Conservation (phyloP, 495 filamentous ascomycete species). For the Aspergillus avenaceus region DNA sequence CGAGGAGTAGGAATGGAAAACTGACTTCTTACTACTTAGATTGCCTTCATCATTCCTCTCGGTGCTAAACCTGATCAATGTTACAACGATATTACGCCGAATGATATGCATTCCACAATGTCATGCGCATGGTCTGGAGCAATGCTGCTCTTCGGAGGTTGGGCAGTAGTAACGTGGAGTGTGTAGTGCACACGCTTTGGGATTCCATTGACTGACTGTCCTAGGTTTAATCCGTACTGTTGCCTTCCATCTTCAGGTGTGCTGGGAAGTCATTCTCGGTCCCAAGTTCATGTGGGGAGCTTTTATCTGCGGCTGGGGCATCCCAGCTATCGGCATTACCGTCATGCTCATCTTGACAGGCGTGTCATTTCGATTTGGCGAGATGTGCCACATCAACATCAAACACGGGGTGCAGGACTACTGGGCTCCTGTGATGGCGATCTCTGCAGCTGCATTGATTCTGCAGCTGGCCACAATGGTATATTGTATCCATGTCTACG, state of each 20-base stretch:
- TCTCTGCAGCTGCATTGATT: slow-evolving; percentile 72
- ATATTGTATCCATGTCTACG: slow-evolving; percentile 93
- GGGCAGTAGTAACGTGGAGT: slow-evolving; percentile 79
- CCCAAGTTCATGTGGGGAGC: slow-evolving; percentile 86
- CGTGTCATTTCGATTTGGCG: slow-evolving; percentile 89
- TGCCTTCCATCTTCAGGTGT: slow-evolving; percentile 94
- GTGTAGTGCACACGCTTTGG: slow-evolving; percentile 14
- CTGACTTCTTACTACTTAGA: slow-evolving; percentile 17
- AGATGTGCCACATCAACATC: slow-evolving; percentile 90
- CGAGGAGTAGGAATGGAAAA: not conserved
- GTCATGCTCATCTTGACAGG: slow-evolving; percentile 80
- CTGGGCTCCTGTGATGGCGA: slow-evolving; percentile 83
- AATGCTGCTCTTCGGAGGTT: slow-evolving; percentile 79
- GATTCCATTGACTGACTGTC: slow-evolving; percentile 4
- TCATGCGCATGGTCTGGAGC: slow-evolving; percentile 87
- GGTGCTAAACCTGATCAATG: slow-evolving; percentile 78
- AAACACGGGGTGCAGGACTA: slow-evolving; percentile 73
- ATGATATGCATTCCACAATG: slow-evolving; percentile 79
- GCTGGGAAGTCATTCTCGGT: slow-evolving; percentile 90
- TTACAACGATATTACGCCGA: slow-evolving; percentile 84
- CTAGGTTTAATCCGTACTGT: slow-evolving; percentile 79
- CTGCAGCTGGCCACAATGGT: slow-evolving; percentile 81
- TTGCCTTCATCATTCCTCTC: slow-evolving; percentile 86
- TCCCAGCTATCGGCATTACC: slow-evolving; percentile 68
- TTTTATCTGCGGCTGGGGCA: slow-evolving; percentile 74